Percentiles rank a stretch among this genome's conserved stretches.
phyloP scores from a whole-genome alignment of 345 rosid species.

The Salix viminalis region DNA sequence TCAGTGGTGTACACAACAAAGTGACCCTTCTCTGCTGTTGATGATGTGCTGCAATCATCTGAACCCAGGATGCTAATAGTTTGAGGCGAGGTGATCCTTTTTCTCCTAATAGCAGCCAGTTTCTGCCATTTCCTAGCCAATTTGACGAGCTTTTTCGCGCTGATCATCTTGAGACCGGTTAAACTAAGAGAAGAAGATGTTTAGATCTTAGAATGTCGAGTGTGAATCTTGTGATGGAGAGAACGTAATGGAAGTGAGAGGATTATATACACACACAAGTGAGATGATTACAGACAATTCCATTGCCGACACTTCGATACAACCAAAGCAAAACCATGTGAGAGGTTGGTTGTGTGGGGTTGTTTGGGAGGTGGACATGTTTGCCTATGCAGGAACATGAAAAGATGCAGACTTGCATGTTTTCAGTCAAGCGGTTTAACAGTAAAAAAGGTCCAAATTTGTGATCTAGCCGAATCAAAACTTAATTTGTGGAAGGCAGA shows the following conservation, averaged over 20 bases:
- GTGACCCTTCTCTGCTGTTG: slow-evolving; percentile 8
- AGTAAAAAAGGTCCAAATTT: not conserved
- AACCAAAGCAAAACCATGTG: not conserved
- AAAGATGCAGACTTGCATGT: not conserved
- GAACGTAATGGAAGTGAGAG: not conserved
- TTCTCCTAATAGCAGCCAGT: not conserved
- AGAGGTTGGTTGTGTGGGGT: not conserved
- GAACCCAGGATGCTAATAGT: not conserved
- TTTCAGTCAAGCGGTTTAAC: not conserved
- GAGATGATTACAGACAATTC: not conserved
- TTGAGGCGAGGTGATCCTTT: not conserved
- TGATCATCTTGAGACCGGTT: not conserved
- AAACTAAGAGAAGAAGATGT: not conserved
- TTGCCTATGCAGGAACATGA: not conserved
- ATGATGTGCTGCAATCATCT: not conserved
- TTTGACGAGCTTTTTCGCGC: not conserved
- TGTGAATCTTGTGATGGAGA: not conserved
- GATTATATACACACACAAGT: not conserved
- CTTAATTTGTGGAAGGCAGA: not conserved
- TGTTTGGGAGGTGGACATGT: not conserved
- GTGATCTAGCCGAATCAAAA: not conserved
- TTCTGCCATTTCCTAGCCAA: slow-evolving; percentile 7
- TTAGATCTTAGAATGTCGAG: not conserved
- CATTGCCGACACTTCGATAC: not conserved
- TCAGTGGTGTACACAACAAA: slow-evolving; percentile 15